Percentiles rank a stretch among this genome's conserved stretches.
phyloP scores from a whole-genome alignment of 2,329 filamentous ascomycete species.

The Sclerotinia sclerotiorum region DNA sequence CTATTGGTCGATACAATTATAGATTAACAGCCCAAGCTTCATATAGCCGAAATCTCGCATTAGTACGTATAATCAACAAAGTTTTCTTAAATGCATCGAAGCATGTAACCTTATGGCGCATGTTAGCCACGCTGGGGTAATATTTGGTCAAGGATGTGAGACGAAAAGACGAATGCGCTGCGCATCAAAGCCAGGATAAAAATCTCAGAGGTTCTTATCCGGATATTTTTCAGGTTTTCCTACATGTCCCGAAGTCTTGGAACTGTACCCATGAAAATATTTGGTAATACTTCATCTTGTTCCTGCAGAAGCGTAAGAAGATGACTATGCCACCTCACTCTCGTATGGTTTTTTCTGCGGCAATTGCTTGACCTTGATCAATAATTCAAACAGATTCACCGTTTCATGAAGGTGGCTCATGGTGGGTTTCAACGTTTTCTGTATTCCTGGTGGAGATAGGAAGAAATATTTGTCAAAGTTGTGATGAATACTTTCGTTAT shows the following conservation, averaged over 20 bases:
- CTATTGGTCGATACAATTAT: slow-evolving; percentile 16
- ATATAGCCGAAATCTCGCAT: slow-evolving; percentile 7
- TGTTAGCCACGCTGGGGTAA: slow-evolving; percentile 12
- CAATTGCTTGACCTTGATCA: slow-evolving; percentile 6
- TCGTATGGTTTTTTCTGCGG: slow-evolving; percentile 7
- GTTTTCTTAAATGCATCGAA: slow-evolving; percentile 3
- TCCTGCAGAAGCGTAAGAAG: slow-evolving; percentile 14
- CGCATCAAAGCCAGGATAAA: neutral
- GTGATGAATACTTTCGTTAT: slow-evolving; percentile 13
- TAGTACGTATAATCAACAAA: neutral
- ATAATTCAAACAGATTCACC: neutral
- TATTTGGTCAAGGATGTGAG: neutral
- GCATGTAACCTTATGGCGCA: slow-evolving; percentile 13
- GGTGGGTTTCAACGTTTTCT: slow-evolving; percentile 9
- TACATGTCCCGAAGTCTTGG: slow-evolving; percentile 18
- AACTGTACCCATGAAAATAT: slow-evolving; percentile 22
- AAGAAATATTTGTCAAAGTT: slow-evolving; percentile 6
- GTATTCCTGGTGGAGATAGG: slow-evolving; percentile 12
- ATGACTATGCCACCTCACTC: neutral
- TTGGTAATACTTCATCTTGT: slow-evolving; percentile 19
- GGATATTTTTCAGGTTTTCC: slow-evolving; percentile 5
- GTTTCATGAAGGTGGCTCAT: slow-evolving; percentile 6
- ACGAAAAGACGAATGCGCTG: neutral
- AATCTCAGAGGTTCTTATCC: neutral
- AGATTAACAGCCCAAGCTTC: slow-evolving; percentile 16